Conservation (phyloP, 2,329 filamentous ascomycete genomes). For the Cyclaneusma minus region DNA sequence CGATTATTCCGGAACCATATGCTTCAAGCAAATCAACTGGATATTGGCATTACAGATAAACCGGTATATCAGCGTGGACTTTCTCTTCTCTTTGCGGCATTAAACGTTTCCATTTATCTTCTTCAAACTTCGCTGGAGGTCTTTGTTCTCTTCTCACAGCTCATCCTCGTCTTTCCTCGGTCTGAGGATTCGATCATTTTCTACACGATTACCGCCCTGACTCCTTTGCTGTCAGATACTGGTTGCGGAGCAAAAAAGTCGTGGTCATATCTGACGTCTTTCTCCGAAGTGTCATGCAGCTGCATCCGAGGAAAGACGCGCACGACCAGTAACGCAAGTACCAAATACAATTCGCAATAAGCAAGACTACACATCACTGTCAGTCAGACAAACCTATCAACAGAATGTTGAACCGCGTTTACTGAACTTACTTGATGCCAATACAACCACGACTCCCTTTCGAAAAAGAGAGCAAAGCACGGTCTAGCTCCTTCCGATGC, state of each 20-base stretch:
- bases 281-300: neutral
- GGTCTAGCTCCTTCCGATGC: conserved; percentile 17
- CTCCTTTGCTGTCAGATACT: too few species aligned
- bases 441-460: conserved; percentile 23
- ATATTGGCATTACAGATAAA: too few species aligned
- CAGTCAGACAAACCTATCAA: neutral
- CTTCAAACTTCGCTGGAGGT: too few species aligned
- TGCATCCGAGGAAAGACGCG: conserved; percentile 5
- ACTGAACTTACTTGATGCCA: conserved; percentile 22
- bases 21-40: too few species aligned
- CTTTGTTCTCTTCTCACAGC: too few species aligned
- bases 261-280: neutral
- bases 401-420: neutral
- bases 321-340: conserved; percentile 9
- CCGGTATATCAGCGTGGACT: too few species aligned
- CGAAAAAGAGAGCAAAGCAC: conserved; percentile 22
- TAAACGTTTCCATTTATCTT: too few species aligned
- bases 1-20: conserved; percentile 2
- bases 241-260: neutral
- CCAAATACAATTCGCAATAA: conserved; percentile 13
- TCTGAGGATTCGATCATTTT: too few species aligned
- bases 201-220: too few species aligned
- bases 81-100: too few species aligned
- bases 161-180: too few species aligned
- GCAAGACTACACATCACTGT: conserved; percentile 10